Percentiles rank a stretch among this genome's conserved stretches.
phyloP scores from a whole-genome alignment of 2,329 filamentous ascomycete species.

The Chrysoporthe austroafricana region DNA sequence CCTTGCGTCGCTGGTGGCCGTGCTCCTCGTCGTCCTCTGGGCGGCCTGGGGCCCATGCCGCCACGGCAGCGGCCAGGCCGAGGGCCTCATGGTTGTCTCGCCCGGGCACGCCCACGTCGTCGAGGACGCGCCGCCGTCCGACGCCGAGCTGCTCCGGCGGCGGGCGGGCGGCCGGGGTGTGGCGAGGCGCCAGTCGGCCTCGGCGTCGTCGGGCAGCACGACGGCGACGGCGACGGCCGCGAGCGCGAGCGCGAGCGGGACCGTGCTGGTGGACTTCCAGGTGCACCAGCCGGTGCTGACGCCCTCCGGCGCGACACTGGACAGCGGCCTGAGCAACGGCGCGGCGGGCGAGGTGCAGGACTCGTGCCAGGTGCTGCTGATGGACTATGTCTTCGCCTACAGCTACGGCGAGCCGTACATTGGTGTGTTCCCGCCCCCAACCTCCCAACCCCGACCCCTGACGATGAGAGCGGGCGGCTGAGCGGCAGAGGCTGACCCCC shows the following conservation, averaged over 20 bases:
- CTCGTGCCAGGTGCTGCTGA: constrained; percentile 61
- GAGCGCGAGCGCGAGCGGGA: constrained; percentile 32
- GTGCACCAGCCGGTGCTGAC: constrained; percentile 68
- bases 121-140: background rate
- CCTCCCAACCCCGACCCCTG: background rate
- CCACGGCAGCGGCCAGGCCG: background rate
- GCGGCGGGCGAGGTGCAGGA: constrained; percentile 33
- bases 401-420: constrained; percentile 78
- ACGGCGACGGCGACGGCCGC: constrained; percentile 30
- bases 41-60: constrained; percentile 11
- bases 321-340: constrained; percentile 39
- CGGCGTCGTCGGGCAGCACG: background rate
- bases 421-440: constrained; percentile 50
- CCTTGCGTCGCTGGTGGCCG: constrained; percentile 10
- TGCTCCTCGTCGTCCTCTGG: background rate
- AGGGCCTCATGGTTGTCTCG: no score
- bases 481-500: no score
- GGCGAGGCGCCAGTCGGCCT: constrained; percentile 22
- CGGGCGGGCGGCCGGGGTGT: background rate
- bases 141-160: background rate
- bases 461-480: background rate
- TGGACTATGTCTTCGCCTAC: constrained; percentile 71
- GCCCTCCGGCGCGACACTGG: constrained; percentile 45
- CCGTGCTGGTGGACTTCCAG: constrained; percentile 66
- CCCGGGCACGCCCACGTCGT: background rate